Evolutionary conservation across 2,329 filamentous ascomycete species (phyloP).

Genomic region (Curvularia spicifera): DNA sequence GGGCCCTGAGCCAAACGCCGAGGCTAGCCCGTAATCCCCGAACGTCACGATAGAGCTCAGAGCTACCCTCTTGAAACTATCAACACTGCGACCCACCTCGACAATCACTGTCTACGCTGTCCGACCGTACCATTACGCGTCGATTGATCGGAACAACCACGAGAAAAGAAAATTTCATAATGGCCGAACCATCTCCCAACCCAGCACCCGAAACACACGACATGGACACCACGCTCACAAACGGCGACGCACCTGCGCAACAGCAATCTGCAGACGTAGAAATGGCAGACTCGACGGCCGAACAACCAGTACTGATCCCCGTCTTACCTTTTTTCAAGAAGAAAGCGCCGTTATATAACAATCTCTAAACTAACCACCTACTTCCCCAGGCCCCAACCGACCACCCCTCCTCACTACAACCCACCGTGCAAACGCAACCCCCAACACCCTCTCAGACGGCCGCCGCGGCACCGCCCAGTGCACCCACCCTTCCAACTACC

Average conservation of each 20-base stretch:
- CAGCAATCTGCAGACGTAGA: slow-evolving; percentile 34
- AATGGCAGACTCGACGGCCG: slow-evolving; percentile 35
- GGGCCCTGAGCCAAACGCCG: slow-evolving; percentile 8
- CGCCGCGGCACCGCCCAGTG: slow-evolving; percentile 7
- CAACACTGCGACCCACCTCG: background rate
- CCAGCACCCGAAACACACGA: slow-evolving; percentile 25
- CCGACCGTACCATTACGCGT: background rate
- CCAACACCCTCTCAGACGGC: slow-evolving; percentile 13
- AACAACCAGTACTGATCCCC: slow-evolving; percentile 13
- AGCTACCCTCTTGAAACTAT: slow-evolving; percentile 9
- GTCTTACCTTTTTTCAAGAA: background rate
- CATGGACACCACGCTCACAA: slow-evolving; percentile 25
- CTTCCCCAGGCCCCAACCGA: background rate
- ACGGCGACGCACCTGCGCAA: slow-evolving; percentile 23
- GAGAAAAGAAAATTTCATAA: slow-evolving; percentile 3
- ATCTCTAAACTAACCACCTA: background rate
- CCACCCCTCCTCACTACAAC: slow-evolving; percentile 9
- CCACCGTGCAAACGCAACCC: slow-evolving; percentile 20
- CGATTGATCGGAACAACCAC: background rate
- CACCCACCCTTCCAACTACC: slow-evolving; percentile 4
- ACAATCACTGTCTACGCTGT: background rate
- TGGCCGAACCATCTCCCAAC: slow-evolving; percentile 12
- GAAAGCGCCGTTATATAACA: background rate
- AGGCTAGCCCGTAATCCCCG: slow-evolving; percentile 16
- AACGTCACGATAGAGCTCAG: slow-evolving; percentile 26